A percentile compares a stretch with the other conserved stretches of the same genome.
Conservation (phyloP, 345 rosid species). For the thale cress (Arabidopsis thaliana) region DNA sequence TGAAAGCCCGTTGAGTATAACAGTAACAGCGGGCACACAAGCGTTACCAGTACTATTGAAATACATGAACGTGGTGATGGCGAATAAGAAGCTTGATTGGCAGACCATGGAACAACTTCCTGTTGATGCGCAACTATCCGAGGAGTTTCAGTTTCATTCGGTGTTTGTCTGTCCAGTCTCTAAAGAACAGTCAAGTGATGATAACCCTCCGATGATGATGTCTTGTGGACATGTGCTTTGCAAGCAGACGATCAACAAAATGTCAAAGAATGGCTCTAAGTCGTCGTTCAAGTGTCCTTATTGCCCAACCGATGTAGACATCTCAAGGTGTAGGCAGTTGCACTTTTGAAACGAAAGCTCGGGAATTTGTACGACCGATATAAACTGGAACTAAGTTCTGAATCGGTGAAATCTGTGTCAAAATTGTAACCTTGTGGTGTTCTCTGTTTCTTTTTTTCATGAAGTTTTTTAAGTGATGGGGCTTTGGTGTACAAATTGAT, state of each 20-base stretch:
- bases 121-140: constrained; percentile 62
- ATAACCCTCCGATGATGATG: constrained; percentile 84
- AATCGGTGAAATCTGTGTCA: constrained; percentile 15
- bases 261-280: constrained; percentile 73
- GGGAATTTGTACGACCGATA: background rate
- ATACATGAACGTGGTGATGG: constrained; percentile 74
- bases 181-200: constrained; percentile 75
- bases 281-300: constrained; percentile 71
- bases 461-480: background rate
- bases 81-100: constrained; percentile 71
- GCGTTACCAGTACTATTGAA: constrained; percentile 70
- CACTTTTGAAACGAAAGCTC: constrained; percentile 44
- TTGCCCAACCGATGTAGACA: constrained; percentile 70
- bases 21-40: constrained; percentile 69
- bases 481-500: constrained; percentile 22
- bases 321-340: constrained; percentile 59
- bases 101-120: constrained; percentile 73
- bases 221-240: constrained; percentile 82
- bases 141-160: constrained; percentile 75
- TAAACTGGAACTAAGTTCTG: constrained; percentile 20
- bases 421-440: constrained; percentile 38
- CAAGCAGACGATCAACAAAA: constrained; percentile 71
- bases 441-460: constrained; percentile 23
- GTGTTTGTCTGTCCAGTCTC: constrained; percentile 79
- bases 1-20: constrained; percentile 62